A percentile compares a stretch with the other conserved stretches of the same genome.
These are phyloP conservation scores for Diplodia sapinea DNA, from an alignment of 2,329 filamentous ascomycete genomes.

Conservation along the genomic window DNA sequence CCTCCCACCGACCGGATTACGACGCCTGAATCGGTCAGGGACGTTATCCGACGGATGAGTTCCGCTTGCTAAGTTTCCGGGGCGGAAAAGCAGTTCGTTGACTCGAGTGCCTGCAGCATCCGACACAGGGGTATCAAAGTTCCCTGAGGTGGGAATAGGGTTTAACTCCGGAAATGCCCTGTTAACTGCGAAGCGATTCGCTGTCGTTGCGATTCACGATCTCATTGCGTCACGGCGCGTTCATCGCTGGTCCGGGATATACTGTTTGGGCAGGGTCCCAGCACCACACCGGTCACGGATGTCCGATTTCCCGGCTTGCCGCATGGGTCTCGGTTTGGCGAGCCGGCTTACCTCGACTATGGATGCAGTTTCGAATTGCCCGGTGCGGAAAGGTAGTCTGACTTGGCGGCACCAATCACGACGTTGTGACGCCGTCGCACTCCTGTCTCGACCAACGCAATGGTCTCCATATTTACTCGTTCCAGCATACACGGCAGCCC, in stretches of 20 bases:
- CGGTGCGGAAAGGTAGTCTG: not conserved
- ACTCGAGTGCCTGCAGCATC: conserved; percentile 12
- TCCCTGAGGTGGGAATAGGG: conserved; percentile 27
- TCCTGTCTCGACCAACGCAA: not conserved
- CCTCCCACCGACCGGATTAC: conserved; percentile 1
- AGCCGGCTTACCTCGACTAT: not conserved
- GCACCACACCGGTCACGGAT: not conserved
- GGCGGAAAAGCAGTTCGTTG: conserved; percentile 13
- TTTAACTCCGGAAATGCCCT: conserved; percentile 26
- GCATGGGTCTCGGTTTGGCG: conserved; percentile 12
- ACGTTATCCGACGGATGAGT: conserved; percentile 18
- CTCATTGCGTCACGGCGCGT: conserved; percentile 1
- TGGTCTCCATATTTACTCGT: not conserved
- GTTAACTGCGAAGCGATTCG: not conserved
- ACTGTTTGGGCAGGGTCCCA: conserved; percentile 10
- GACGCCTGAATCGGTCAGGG: conserved; percentile 5
- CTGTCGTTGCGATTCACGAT: not conserved
- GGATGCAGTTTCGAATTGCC: not conserved
- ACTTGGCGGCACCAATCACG: not conserved
- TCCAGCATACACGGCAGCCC: not conserved
- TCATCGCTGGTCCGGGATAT: not conserved
- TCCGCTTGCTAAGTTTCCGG: conserved; percentile 12
- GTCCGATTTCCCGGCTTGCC: conserved; percentile 18
- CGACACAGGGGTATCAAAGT: conserved; percentile 16
- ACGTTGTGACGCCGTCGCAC: not conserved